Percentiles rank a stretch among this genome's conserved stretches.
Conservation (phyloP, 352 stramenopile species). For the Phytophthora cactorum region DNA sequence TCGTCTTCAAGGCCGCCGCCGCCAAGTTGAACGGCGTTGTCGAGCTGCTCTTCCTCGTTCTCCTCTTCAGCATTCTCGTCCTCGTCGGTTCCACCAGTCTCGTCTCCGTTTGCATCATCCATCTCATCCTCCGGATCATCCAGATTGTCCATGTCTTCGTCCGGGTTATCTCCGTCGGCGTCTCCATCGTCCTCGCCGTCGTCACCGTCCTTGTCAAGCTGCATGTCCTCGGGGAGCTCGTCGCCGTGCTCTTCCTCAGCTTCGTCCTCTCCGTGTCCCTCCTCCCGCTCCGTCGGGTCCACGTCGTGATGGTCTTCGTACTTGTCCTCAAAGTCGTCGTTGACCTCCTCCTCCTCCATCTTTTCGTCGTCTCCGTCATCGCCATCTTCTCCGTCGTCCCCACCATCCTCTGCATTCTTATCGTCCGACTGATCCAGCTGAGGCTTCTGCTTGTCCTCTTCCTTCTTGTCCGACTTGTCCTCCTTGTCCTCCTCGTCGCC, state of each 20-base stretch:
- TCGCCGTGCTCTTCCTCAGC: conserved; percentile 70
- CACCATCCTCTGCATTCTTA: conserved; percentile 40
- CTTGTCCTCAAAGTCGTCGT: conserved; percentile 92
- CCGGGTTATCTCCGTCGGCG: conserved; percentile 44
- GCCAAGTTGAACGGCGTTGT: conserved; percentile 72
- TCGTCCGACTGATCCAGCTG: conserved; percentile 53
- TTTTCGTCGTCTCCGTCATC: conserved; percentile 54
- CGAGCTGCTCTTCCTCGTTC: conserved; percentile 71
- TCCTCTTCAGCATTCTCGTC: conserved; percentile 70
- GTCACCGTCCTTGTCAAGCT: conserved; percentile 73
- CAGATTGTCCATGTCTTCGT: conserved; percentile 62
- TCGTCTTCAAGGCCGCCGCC: conserved; percentile 81
- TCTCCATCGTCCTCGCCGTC: conserved; percentile 49
- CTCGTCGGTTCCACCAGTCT: conserved; percentile 44
- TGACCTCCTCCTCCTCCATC: conserved; percentile 88
- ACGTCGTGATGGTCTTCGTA: conserved; percentile 81
- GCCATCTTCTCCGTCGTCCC: conserved; percentile 45
- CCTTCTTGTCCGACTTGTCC: conserved; percentile 60
- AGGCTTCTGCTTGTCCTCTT: conserved; percentile 58
- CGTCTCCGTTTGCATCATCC: conserved; percentile 38
- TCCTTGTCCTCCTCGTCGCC: conserved; percentile 84
- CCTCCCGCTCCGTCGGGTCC: conserved; percentile 61
- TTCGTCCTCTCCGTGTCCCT: conserved; percentile 62
- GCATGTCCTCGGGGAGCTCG: conserved; percentile 86
- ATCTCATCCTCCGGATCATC: conserved; percentile 59